Conservation (phyloP, 1,284 basidiomycete genomes). For the Rhodofomes roseus region DNA sequence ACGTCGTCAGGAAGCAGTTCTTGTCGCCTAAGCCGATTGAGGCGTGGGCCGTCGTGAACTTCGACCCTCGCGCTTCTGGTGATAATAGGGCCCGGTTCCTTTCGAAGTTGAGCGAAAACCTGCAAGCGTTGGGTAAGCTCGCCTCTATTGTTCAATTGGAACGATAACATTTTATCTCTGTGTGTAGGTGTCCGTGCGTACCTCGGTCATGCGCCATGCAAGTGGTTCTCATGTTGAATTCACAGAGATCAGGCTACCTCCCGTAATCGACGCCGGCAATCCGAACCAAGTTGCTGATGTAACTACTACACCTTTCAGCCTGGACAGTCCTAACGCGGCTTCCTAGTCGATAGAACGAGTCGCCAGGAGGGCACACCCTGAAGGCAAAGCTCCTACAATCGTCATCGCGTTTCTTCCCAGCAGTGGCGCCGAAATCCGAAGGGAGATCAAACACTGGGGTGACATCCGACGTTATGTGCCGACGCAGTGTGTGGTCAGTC, state of each 20-base stretch:
- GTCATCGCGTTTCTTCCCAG: conserved; percentile 25
- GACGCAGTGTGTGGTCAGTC: conserved; percentile 30
- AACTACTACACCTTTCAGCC: not conserved
- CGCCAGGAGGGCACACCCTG: conserved; percentile 20
- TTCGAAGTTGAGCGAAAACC: conserved; percentile 22
- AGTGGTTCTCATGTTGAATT: not conserved
- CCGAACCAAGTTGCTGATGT: not conserved
- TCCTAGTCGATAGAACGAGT: not conserved
- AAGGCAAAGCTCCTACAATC: conserved; percentile 15
- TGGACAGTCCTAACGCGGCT: not conserved
- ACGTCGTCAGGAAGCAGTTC: conserved; percentile 28
- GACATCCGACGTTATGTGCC: conserved; percentile 28
- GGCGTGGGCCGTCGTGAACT: conserved; percentile 28
- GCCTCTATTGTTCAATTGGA: not conserved
- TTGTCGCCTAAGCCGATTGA: conserved; percentile 9
- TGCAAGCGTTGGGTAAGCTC: conserved; percentile 30
- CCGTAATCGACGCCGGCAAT: not conserved
- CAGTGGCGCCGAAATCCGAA: conserved; percentile 29
- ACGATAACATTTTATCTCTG: too few relatives aligned
- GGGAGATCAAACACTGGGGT: conserved; percentile 41
- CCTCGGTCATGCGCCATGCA: too few relatives aligned
- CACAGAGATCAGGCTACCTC: not conserved
- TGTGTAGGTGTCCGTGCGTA: not conserved
- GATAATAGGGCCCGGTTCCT: conserved; percentile 15
- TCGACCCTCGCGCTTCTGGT: conserved; percentile 13